phyloP scores from a whole-genome alignment of 2,329 filamentous ascomycete species.

The Sclerotinia nivalis region DNA sequence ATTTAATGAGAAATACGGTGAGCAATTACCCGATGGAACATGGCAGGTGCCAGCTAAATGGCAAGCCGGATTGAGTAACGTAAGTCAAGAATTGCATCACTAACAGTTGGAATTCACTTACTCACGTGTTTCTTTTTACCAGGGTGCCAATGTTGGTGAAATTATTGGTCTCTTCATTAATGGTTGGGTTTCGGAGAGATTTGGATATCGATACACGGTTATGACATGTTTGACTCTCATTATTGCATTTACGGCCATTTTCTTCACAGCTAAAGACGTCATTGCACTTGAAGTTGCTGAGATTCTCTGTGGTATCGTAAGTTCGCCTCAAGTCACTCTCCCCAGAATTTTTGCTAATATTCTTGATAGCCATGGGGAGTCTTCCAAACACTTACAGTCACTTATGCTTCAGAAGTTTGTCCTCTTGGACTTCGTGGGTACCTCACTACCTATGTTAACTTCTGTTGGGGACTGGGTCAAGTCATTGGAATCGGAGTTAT shows the following conservation, averaged over 20 bases:
- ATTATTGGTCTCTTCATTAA: slow-evolving; percentile 51
- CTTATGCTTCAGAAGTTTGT: slow-evolving; percentile 52
- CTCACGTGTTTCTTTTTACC: slow-evolving; percentile 11
- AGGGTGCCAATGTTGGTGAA: slow-evolving; percentile 38
- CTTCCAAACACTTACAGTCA: slow-evolving; percentile 43
- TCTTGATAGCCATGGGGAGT: slow-evolving; percentile 45
- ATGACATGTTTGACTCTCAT: slow-evolving; percentile 39
- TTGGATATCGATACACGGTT: slow-evolving; percentile 44
- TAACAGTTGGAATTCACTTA: background rate
- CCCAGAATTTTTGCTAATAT: slow-evolving; percentile 14
- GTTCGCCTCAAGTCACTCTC: background rate
- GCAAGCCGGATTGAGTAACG: slow-evolving; percentile 40
- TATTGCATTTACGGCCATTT: slow-evolving; percentile 50
- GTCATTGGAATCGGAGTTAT: slow-evolving; percentile 53
- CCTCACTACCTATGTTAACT: slow-evolving; percentile 56
- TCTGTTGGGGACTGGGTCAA: slow-evolving; percentile 56
- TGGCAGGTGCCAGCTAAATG: slow-evolving; percentile 37
- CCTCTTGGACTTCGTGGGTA: slow-evolving; percentile 57
- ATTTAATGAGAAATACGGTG: slow-evolving; percentile 41
- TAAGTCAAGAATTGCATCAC: slow-evolving; percentile 4
- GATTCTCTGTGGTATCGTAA: slow-evolving; percentile 47
- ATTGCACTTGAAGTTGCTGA: slow-evolving; percentile 49
- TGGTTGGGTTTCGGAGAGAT: slow-evolving; percentile 51
- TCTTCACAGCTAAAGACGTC: slow-evolving; percentile 52
- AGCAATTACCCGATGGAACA: slow-evolving; percentile 23